Percentiles rank a stretch among this genome's conserved stretches.
phyloP scores from a whole-genome alignment of 306 rosid genomes.

The Prinsepia uniflora region DNA sequence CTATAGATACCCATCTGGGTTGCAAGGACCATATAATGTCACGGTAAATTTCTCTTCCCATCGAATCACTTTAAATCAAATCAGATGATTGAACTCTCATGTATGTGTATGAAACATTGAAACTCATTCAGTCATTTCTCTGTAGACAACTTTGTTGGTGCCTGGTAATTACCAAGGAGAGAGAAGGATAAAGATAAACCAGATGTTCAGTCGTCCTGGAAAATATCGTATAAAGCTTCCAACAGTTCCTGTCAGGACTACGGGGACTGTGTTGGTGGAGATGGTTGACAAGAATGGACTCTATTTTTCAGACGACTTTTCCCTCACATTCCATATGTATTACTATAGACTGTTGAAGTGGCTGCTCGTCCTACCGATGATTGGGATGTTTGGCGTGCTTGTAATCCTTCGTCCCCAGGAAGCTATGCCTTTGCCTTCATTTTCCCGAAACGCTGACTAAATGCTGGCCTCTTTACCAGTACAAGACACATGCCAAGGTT shows the following conservation, averaged over 20 bases:
- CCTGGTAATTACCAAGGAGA: constrained; percentile 99
- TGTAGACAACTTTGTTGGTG: constrained; percentile 77
- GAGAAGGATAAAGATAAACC: constrained; percentile 65
- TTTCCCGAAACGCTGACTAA: constrained; percentile 75
- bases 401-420: constrained; percentile 92
- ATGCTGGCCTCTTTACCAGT: constrained; percentile 20
- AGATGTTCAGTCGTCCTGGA: constrained; percentile 62
- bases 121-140: constrained; percentile 17
- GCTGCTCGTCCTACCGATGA: constrained; percentile 94
- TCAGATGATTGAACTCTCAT: neutral
- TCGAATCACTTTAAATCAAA: neutral
- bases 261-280: constrained; percentile 90
- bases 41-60: constrained; percentile 44
- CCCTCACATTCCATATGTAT: constrained; percentile 97
- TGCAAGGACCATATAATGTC: constrained; percentile 87
- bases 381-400: constrained; percentile 87
- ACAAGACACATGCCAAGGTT: neutral
- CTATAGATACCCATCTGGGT: constrained; percentile 82
- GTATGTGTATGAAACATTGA: neutral
- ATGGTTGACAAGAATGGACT: constrained; percentile 95
- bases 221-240: constrained; percentile 80
- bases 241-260: constrained; percentile 74
- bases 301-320: constrained; percentile 85
- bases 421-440: constrained; percentile 85
- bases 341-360: constrained; percentile 91